Evolutionary conservation across 805 yeast species (phyloP).

Genomic region (Candida glaebosa): DNA sequence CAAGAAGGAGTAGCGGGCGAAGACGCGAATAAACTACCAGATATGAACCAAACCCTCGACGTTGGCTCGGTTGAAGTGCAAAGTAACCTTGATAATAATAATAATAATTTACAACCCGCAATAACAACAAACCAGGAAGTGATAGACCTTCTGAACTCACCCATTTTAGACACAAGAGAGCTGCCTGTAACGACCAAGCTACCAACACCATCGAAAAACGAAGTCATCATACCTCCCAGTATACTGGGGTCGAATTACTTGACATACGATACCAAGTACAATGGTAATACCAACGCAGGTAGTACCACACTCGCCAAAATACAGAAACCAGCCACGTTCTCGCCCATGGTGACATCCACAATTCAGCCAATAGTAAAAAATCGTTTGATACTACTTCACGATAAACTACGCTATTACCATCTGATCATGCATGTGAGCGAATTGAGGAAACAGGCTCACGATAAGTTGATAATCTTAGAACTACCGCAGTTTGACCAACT

Average conservation of each 20-base stretch:
- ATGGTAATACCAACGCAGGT: not conserved
- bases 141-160: conserved; percentile 1
- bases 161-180: not conserved
- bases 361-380: not conserved
- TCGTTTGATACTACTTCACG: conserved; percentile 19
- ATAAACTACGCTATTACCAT: conserved; percentile 25
- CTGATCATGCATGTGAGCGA: conserved; percentile 24
- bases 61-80: too few species aligned
- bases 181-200: not conserved
- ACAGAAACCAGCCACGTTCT: not conserved
- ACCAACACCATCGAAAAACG: not conserved
- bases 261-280: not conserved
- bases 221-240: not conserved
- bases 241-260: not conserved
- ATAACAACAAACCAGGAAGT: not conserved
- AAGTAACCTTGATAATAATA: too few species aligned
- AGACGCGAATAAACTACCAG: not conserved
- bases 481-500: conserved; percentile 13
- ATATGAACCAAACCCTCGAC: not conserved
- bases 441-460: conserved; percentile 15
- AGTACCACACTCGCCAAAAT: not conserved
- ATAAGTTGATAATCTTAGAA: conserved; percentile 18
- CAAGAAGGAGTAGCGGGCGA: not conserved
- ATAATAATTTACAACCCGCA: too few species aligned
- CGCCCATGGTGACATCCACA: not conserved